Percentiles rank a stretch among this genome's conserved stretches.
phyloP scores from a whole-genome alignment of 208 protist genomes.

The Trypanosoma lewisi region DNA sequence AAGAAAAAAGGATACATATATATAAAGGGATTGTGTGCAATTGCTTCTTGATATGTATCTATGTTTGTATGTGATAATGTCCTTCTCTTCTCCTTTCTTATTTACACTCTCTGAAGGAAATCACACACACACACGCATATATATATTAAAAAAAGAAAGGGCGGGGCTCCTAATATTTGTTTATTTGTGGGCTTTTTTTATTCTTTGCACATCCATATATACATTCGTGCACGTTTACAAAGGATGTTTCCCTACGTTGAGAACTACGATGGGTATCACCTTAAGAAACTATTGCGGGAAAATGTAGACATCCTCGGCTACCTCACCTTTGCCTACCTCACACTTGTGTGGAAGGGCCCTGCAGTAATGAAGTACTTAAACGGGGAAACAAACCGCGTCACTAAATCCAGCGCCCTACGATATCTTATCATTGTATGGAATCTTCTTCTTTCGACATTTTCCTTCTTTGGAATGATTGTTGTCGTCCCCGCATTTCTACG shows the following conservation, averaged over 20 bases:
- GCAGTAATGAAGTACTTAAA: slow-evolving; percentile 26
- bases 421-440: slow-evolving; percentile 45
- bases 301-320: slow-evolving; percentile 59
- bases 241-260: slow-evolving; percentile 48
- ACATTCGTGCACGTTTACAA: too few relatives aligned
- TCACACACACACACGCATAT: too few relatives aligned
- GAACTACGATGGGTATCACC: slow-evolving; percentile 61
- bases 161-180: too few relatives aligned
- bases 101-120: too few relatives aligned
- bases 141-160: too few relatives aligned
- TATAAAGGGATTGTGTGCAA: neutral
- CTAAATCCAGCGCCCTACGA: slow-evolving; percentile 19
- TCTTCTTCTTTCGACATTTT: slow-evolving; percentile 41
- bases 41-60: neutral
- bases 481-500: slow-evolving; percentile 16
- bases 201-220: too few relatives aligned
- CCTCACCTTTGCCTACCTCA: slow-evolving; percentile 31
- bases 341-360: slow-evolving; percentile 33
- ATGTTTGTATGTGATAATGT: neutral
- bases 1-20: too few relatives aligned
- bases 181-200: neutral
- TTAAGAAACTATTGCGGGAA: slow-evolving; percentile 47
- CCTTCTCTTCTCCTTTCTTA: too few relatives aligned
- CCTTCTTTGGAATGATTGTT: slow-evolving; percentile 31
- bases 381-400: slow-evolving; percentile 2